Base-by-base conservation (phyloP, 805 yeast species). In the Candida argentea region DNA sequence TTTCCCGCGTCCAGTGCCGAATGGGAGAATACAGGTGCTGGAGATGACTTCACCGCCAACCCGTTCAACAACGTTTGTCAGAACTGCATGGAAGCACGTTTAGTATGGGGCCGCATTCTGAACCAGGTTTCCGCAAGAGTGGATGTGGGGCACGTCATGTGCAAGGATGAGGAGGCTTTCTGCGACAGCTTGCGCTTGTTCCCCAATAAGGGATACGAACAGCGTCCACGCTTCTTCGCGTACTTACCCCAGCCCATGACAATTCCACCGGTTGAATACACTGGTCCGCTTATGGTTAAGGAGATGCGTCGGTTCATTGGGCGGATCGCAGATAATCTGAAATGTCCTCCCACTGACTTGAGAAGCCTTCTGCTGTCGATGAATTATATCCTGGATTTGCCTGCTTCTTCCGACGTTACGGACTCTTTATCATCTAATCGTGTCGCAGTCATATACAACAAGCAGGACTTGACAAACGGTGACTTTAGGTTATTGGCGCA, bases 401-500 rank as follows among this genome's bases (percentile, higher is more conserved):
- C n/a, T n/a, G n/a, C n/a, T n/a, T n/a, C n/a, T n/a, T n/a, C n/a
- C n/a, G n/a, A n/a, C n/a, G n/a, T n/a, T n/a, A n/a, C n/a, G n/a
- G n/a, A n/a, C n/a, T n/a, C n/a, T n/a, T n/a, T n/a, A n/a, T n/a
- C n/a, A n/a, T n/a, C n/a, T n/a, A n/a, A n/a, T n/a, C n/a, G n/a
- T n/a, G 61, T 74, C 0, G 68, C 77, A 36, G 63, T 78, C 4
- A 76, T 67, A 37, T 53, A 61, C 26, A 70, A 64, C 42, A 76
- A 74, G 32, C 50, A 52, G n/a, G 61, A 65, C 12, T 56, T 71
- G 0, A 55, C 56, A 4, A 60, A 73, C 1, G 61, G 60, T 2
- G 91, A 82, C 44, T 91, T 82, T 49, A 67, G 65, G 37, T 67
- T 67, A 4, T 54, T 82, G 33, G 74, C 77, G 5, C 67, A 76